Conservation (phyloP, 345 rosid genomes). For the Streptanthus diversifolius region DNA sequence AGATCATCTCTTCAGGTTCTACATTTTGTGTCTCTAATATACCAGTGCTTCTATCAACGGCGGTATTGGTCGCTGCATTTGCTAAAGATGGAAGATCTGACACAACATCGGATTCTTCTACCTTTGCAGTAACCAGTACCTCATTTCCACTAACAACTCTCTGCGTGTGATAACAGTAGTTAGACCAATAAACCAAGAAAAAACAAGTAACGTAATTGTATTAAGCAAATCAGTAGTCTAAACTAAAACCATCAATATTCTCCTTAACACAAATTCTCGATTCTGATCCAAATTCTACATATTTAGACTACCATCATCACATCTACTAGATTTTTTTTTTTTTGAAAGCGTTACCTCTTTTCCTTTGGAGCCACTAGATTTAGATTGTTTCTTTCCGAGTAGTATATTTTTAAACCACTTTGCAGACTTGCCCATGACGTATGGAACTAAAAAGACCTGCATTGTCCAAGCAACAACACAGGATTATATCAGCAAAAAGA, state of each 20-base stretch:
- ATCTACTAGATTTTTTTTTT: neutral
- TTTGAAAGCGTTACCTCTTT: slow-evolving; percentile 54
- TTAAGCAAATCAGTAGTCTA: neutral
- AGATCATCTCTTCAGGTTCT: slow-evolving; percentile 42
- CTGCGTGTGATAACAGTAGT: slow-evolving; percentile 30
- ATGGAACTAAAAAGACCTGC: slow-evolving; percentile 20
- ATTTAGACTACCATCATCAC: slow-evolving; percentile 3
- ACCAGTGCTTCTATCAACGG: slow-evolving; percentile 40
- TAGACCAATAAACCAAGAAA: neutral
- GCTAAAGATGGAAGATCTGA: slow-evolving; percentile 45
- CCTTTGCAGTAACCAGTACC: slow-evolving; percentile 51
- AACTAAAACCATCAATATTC: neutral
- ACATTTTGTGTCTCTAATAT: slow-evolving; percentile 39
- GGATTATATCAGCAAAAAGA: neutral
- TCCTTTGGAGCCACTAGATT: slow-evolving; percentile 50
- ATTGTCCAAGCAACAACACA: slow-evolving; percentile 27
- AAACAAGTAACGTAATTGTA: neutral
- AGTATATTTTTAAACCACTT: slow-evolving; percentile 83
- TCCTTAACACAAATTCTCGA: neutral
- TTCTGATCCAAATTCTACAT: neutral
- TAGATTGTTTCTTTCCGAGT: slow-evolving; percentile 79
- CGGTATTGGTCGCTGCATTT: slow-evolving; percentile 19
- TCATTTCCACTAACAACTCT: slow-evolving; percentile 49
- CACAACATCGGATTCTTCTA: slow-evolving; percentile 46
- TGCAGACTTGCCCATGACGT: slow-evolving; percentile 65